Base-by-base conservation (phyloP, 2,329 filamentous ascomycete species). In the Pseudogymnoascus sp. region DNA sequence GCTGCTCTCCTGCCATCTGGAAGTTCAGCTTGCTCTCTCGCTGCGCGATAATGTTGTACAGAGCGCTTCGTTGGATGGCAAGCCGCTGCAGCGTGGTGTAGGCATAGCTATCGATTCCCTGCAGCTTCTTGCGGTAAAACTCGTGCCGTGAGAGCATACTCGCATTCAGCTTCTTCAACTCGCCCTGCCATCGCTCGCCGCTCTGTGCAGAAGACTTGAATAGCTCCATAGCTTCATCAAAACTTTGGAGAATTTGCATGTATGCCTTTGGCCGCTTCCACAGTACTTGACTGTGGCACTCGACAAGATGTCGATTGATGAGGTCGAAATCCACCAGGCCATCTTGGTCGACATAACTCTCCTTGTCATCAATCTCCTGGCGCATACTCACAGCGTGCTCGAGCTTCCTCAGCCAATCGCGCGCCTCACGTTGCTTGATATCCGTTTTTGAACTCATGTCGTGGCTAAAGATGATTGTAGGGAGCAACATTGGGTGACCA, bases 1-100 rank as follows among this genome's bases (percentile, higher is more conserved):
- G 70, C 45, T 80, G 77, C 40, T 79, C 75, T 1, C 71, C 72
- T 21, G 74, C 75, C 31, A 79, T 87, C 70, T 86, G 79, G 59
- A 88, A 80, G 67, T 85, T 86, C 63, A 88, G 79, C 64, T 85
- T 83, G 4, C 83, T 84, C 70, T 87, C 85, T 61, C 84, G 83
- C 74, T 87, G 84, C 3, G 83, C 83, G 70, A 87, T 86, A 72
- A 87, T 84, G 71, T 87, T 87, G 72, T 87, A 87, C 6, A 88
- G 75, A 62, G 84, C 83, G 66, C 82, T 81, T 25, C 84, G 77
- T 74, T 88, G 85, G 45, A 87, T 83, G 60, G 84, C 81, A 41
- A 88, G 70, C 59, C 85, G 76, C 71, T 86, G 81, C 25, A 88
- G 74, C 35, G 84, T 87, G 1, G 82, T 87, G 66, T 84, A 79